Percentiles rank a stretch among this genome's conserved stretches.
Conservation (phyloP, 176 grass and related monocot genomes). For the Pharus latifolius region DNA sequence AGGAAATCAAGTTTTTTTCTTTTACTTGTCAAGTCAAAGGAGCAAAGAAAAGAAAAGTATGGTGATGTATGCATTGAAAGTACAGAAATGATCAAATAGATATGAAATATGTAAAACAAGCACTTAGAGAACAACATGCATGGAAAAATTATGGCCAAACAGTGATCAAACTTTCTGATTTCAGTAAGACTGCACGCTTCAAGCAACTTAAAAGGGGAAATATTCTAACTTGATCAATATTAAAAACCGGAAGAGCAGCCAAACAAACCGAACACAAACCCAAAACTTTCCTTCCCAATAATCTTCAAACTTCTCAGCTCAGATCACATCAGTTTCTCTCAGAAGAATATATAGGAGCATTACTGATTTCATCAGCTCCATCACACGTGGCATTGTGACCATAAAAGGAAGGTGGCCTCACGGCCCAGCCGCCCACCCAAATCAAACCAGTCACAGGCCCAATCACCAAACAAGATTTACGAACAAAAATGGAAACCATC, state of each 20-base stretch:
- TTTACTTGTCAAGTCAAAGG: slow-evolving; percentile 11
- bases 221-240: neutral
- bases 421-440: neutral
- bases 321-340: neutral
- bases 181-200: neutral
- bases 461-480: neutral
- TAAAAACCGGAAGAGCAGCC: neutral
- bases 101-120: neutral
- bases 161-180: too few species aligned
- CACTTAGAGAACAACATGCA: too few species aligned
- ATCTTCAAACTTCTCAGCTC: neutral
- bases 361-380: neutral
- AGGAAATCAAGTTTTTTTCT: slow-evolving; percentile 22
- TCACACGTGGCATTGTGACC: neutral
- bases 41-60: neutral
- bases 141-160: too few species aligned
- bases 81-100: neutral
- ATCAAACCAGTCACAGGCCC: neutral
- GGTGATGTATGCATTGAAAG: neutral
- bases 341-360: neutral
- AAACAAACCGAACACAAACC: neutral
- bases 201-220: neutral
- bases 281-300: neutral
- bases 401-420: neutral
- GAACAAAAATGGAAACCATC: neutral